Evolutionary conservation across 176 grass and related monocot genomes (phyloP).

Genomic region (Eragrostis nindensis): DNA sequence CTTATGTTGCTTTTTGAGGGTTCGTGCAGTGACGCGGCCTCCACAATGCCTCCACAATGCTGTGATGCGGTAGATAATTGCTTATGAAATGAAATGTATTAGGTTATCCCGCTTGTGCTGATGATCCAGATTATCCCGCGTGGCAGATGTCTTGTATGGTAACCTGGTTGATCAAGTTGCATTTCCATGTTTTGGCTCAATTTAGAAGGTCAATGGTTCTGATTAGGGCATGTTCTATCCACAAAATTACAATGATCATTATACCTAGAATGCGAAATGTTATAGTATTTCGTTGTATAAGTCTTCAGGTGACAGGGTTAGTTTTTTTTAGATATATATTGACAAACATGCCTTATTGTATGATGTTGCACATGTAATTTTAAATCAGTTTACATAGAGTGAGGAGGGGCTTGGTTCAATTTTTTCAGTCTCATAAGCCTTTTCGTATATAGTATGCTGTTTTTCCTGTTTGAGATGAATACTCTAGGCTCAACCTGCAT

Average conservation of each 20-base stretch:
- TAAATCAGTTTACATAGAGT: not conserved
- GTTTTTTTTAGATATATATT: not conserved
- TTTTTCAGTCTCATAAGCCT: not conserved
- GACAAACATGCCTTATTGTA: not conserved
- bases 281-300: not conserved
- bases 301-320: not conserved
- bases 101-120: not conserved
- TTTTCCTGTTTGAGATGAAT: not conserved
- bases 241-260: not conserved
- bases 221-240: not conserved
- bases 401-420: not conserved
- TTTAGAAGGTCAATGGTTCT: not conserved
- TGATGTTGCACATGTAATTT: not conserved
- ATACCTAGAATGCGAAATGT: not conserved
- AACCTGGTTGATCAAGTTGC: not conserved
- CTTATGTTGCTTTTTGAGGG: not conserved
- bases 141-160: not conserved
- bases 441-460: not conserved
- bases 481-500: not conserved
- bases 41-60: too few species aligned
- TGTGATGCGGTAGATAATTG: not conserved
- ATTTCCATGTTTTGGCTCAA: not conserved
- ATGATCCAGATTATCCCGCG: not conserved
- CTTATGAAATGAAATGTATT: not conserved
- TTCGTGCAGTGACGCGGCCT: not conserved